phyloP scores from a whole-genome alignment of 257 asterid species.

The Osmanthus fragrans region DNA sequence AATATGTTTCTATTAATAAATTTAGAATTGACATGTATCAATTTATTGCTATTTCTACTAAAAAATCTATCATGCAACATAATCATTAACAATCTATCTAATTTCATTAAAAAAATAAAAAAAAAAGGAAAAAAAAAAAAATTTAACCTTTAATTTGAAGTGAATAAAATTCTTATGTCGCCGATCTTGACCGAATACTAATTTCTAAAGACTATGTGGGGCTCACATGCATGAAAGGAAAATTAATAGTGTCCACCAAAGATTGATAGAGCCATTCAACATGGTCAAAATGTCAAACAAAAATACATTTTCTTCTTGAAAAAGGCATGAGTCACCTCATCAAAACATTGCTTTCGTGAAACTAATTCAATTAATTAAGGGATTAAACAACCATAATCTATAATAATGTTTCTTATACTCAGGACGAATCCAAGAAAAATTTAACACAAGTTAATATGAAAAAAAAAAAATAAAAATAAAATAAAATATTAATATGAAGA shows the following conservation, averaged over 20 bases:
- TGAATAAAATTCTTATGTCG: conserved; percentile 28
- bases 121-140: background rate
- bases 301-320: background rate
- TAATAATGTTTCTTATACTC: background rate
- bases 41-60: too few species aligned
- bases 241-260: conserved; percentile 3
- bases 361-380: background rate
- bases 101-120: background rate
- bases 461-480: too few species aligned
- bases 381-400: background rate
- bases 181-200: conserved; percentile 42
- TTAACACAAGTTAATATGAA: too few species aligned
- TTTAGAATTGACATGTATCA: background rate
- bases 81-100: background rate
- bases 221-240: conserved; percentile 12
- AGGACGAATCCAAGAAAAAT: too few species aligned
- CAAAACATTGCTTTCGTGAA: conserved; percentile 3
- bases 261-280: conserved; percentile 15
- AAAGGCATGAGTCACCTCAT: conserved; percentile 5
- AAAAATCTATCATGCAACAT: too few species aligned
- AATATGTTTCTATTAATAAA: background rate
- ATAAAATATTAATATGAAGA: too few species aligned
- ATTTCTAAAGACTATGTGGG: conserved; percentile 16
- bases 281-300: conserved; percentile 23
- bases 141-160: background rate